Evolutionary conservation across 495 filamentous ascomycete species (phyloP), one percentile per base, ranked within the genome.

Genomic region (Parmelia sp.): DNA sequence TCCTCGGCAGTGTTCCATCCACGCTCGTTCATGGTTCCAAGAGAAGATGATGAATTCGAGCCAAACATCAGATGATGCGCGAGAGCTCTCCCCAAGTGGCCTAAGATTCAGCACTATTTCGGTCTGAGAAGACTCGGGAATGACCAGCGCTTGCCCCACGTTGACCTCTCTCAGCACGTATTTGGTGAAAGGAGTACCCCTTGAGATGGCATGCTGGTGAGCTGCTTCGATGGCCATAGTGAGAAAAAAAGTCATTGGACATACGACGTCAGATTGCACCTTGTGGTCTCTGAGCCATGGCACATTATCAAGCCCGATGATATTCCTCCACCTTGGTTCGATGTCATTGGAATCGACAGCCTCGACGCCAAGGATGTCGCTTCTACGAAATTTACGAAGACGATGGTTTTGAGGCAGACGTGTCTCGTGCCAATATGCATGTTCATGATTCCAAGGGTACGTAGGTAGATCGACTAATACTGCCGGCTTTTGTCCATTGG

Each of bases 1-100:
- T 29, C 49, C 49, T 7, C 49, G 49, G 27, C 49, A 53, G 49
- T 53, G 49, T 53, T 53, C 49, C 49, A 53, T 31, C 49, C 49
- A 53, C 14, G 25, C 49, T 29, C 49, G 49, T 53, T 53, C 49
- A 0, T 53, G 49, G 27, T 53, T 53, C 49, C 49, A 53, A 19
- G 49, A 53, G 49, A 53, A 53, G 25, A 53, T 53, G 49, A 53
- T 53, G 15, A 53, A 53, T 4, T 53, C 49, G 14, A 29, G 27
- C 49, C 49, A 53, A 29, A 53, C 2, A 31, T 33, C 29, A 4
- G 51, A 55, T 33, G 27, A 33, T 9, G 27, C 29, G 19, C 29
- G 27, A 21, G 51, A 19, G 15, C 29, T 33, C 27, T 55, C 51
- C 9, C 27, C 29, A 3, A 33, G 27, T 3, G 51, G 51, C 49